Conservation (phyloP, 2,329 filamentous ascomycete species). For the Aplosporella prunicola region DNA sequence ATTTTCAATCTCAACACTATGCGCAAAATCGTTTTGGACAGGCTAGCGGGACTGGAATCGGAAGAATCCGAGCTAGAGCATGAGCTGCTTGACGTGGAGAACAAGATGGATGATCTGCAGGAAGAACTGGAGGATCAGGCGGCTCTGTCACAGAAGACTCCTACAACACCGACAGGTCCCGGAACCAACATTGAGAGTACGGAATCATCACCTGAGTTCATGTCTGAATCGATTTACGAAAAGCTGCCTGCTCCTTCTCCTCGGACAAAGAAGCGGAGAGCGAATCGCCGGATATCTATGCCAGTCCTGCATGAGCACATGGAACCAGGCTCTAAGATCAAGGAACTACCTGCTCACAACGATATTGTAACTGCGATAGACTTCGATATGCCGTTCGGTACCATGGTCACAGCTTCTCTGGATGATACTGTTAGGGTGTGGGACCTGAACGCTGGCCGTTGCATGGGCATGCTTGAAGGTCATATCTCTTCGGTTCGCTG, state of each 20-base stretch:
- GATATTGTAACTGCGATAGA: constrained; percentile 85
- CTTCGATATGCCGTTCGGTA: constrained; percentile 96
- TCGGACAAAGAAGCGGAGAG: constrained; percentile 45
- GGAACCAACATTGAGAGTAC: constrained; percentile 42
- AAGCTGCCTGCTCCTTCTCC: constrained; percentile 60
- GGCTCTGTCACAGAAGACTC: constrained; percentile 34
- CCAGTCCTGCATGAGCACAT: constrained; percentile 93
- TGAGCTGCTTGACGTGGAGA: constrained; percentile 57
- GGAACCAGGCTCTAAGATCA: constrained; percentile 77
- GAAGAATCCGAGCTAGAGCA: constrained; percentile 86
- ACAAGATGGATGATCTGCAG: constrained; percentile 53
- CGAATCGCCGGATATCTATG: constrained; percentile 70
- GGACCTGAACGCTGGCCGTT: constrained; percentile 89
- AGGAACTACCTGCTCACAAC: constrained; percentile 77
- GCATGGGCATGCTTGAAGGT: constrained; percentile 83
- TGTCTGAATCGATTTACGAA: constrained; percentile 96
- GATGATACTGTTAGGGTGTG: constrained; percentile 93
- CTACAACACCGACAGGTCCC: constrained; percentile 16
- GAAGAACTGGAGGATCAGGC: constrained; percentile 47
- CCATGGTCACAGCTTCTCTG: constrained; percentile 81
- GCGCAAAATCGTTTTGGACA: constrained; percentile 82
- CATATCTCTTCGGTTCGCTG: constrained; percentile 90
- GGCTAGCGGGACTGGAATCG: constrained; percentile 76
- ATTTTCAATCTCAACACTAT: constrained; percentile 88
- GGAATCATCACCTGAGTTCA: constrained; percentile 56